Percentiles rank a stretch among this genome's conserved stretches.
Conservation (phyloP, 495 filamentous ascomycete genomes). For the Penicillium fimorum region DNA sequence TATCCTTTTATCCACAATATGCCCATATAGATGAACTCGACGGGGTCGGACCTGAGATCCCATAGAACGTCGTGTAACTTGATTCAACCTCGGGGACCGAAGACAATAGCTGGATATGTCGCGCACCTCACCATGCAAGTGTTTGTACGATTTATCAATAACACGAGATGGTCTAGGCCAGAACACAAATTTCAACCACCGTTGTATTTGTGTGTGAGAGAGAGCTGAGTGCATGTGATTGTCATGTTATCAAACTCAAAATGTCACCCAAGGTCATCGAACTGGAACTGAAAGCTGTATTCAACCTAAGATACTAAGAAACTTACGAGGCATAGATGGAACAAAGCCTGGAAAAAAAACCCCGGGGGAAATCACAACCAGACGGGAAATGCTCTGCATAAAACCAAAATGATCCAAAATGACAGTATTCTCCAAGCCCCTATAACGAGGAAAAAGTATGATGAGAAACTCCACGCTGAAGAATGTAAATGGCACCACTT, state of each 20-base stretch:
- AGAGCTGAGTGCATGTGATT: background rate
- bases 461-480: constrained; percentile 27
- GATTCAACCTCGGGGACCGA: constrained; percentile 4
- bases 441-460: constrained; percentile 10
- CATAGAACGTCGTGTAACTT: constrained; percentile 16
- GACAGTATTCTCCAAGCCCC: constrained; percentile 3
- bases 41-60: background rate
- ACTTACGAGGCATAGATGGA: background rate
- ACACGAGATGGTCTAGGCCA: background rate
- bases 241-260: background rate
- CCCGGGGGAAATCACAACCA: constrained; percentile 7
- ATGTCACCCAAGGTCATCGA: background rate
- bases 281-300: background rate
- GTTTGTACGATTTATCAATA: constrained; percentile 8
- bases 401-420: constrained; percentile 9
- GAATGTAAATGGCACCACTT: constrained; percentile 15
- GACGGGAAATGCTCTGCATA: constrained; percentile 4
- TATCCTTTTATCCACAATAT: background rate
- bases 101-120: background rate
- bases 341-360: constrained; percentile 1
- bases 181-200: background rate
- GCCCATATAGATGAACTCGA: background rate
- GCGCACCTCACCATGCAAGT: constrained; percentile 11
- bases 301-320: background rate
- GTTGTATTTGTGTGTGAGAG: background rate